Percentiles rank a stretch among this genome's conserved stretches.
phyloP scores from a whole-genome alignment of 345 rosid genomes.

The Rhodamnia rubescens region DNA sequence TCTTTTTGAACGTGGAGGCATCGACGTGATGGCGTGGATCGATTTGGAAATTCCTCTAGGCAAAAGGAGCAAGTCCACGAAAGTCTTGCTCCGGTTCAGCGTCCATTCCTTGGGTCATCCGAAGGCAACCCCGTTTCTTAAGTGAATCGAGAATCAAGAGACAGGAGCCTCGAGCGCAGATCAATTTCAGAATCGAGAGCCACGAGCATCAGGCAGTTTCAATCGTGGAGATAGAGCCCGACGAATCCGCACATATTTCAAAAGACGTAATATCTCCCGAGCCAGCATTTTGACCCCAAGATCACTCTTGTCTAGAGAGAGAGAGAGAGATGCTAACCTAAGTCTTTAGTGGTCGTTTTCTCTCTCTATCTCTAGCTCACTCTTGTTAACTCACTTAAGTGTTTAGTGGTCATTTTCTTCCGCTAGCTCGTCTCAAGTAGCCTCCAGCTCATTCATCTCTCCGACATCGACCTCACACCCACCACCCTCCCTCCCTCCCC shows the following conservation, averaged over 20 bases:
- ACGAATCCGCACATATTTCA: background rate
- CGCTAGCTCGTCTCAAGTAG: conserved; percentile 12
- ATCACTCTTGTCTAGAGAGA: background rate
- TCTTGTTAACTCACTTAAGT: background rate
- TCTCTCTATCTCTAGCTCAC: background rate
- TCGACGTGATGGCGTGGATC: background rate
- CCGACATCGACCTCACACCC: conserved; percentile 33
- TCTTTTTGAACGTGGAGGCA: background rate
- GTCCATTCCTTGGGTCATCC: background rate
- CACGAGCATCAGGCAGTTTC: background rate
- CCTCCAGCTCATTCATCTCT: conserved; percentile 39
- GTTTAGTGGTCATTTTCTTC: background rate
- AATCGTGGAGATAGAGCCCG: background rate
- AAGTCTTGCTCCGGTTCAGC: background rate
- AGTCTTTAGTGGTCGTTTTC: too few species aligned
- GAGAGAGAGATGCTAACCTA: background rate
- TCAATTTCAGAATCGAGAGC: background rate
- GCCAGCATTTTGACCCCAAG: background rate
- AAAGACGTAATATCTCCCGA: background rate
- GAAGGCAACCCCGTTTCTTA: background rate
- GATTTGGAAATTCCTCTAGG: background rate
- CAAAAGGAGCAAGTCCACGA: accelerated
- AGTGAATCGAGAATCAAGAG: background rate
- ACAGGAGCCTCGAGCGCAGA: background rate
- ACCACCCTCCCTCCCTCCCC: conserved; percentile 2